These are phyloP conservation scores for Salix arbutifolia DNA, from an alignment of 345 rosid species.

Conservation along the genomic window DNA sequence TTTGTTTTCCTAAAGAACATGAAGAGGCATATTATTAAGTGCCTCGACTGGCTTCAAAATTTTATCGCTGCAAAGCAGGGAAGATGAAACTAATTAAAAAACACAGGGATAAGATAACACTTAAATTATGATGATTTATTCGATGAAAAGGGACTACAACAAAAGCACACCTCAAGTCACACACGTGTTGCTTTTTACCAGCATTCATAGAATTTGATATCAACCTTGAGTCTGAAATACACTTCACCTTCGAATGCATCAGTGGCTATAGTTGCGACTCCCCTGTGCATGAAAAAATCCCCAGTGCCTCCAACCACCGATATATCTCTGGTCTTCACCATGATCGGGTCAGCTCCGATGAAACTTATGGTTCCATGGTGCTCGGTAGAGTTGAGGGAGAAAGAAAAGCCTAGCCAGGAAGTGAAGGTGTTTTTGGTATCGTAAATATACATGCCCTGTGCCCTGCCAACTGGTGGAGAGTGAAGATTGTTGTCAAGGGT, in stretches of 20 bases:
- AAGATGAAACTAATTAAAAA: too few relatives aligned
- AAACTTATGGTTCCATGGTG: conserved; percentile 38
- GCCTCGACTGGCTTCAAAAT: too few relatives aligned
- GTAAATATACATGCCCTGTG: conserved; percentile 48
- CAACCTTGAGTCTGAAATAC: conserved; percentile 34
- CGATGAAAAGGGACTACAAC: neutral
- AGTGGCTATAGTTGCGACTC: conserved; percentile 43
- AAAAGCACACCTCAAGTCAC: neutral
- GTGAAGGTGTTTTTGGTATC: conserved; percentile 43
- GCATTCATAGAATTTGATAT: conserved; percentile 48
- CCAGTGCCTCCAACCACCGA: conserved; percentile 50
- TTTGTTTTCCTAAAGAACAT: too few relatives aligned
- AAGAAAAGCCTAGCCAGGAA: conserved; percentile 47
- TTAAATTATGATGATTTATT: too few relatives aligned
- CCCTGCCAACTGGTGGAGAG: conserved; percentile 37
- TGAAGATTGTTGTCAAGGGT: conserved; percentile 46
- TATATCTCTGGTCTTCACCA: conserved; percentile 43
- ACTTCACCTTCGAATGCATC: conserved; percentile 43
- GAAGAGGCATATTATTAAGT: too few relatives aligned
- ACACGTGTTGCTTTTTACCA: conserved; percentile 19
- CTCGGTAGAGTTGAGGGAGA: conserved; percentile 35
- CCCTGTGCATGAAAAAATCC: conserved; percentile 49
- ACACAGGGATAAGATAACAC: too few relatives aligned
- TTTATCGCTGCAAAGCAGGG: too few relatives aligned
- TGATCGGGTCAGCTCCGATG: conserved; percentile 37